Percentiles rank a stretch among this genome's conserved stretches.
Conservation (phyloP, 345 rosid species). For the Populus deltoides region DNA sequence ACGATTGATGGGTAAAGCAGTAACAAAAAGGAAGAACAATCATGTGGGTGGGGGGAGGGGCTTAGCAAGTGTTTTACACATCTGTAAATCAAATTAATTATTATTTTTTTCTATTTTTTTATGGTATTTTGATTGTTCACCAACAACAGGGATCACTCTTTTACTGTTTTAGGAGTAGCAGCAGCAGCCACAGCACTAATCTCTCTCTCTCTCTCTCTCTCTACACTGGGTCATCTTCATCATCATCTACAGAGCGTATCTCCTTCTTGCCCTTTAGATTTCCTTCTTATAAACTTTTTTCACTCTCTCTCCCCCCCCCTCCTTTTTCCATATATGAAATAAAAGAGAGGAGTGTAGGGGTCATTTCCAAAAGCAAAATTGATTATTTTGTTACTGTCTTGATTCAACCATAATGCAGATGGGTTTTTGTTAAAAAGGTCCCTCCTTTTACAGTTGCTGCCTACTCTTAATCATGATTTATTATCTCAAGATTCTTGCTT, state of each 20-base stretch:
- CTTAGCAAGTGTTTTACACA: background rate
- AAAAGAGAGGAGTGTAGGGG: background rate
- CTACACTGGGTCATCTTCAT: background rate
- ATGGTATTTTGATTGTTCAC: background rate
- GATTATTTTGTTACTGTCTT: background rate
- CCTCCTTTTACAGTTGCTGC: slow-evolving; percentile 11
- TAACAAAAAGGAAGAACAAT: background rate
- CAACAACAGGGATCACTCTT: background rate
- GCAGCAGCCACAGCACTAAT: background rate
- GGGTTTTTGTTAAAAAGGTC: background rate
- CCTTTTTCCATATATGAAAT: background rate
- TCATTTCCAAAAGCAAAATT: background rate
- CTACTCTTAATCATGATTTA: slow-evolving; percentile 25
- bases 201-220: background rate
- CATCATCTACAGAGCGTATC: background rate
- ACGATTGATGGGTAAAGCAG: background rate
- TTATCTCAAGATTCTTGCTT: slow-evolving; percentile 37
- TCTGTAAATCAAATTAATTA: slow-evolving; percentile 1
- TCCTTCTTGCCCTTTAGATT: background rate
- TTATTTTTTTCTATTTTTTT: background rate
- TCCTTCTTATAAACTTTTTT: background rate
- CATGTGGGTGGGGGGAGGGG: background rate
- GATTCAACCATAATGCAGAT: slow-evolving; percentile 12
- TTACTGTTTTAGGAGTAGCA: background rate
- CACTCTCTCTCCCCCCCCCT: background rate